A percentile compares a stretch with the other conserved stretches of the same genome.
These are phyloP conservation scores for Solanum lignicaule DNA, from an alignment of 257 asterid genomes.

Conservation along the genomic window DNA sequence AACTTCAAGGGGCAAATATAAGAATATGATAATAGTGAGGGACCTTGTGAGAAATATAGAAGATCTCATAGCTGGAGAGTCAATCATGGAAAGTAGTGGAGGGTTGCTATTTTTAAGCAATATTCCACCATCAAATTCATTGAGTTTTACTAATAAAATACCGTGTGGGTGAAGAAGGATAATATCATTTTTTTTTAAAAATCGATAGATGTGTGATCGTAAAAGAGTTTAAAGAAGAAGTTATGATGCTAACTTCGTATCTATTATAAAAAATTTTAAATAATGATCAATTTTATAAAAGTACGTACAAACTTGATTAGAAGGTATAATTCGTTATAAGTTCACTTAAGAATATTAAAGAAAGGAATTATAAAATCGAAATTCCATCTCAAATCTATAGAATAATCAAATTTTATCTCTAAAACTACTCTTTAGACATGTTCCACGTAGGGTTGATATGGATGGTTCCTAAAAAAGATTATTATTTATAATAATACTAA, in stretches of 20 bases:
- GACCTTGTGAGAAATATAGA: neutral
- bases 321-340: rapidly evolving
- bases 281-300: too few species aligned
- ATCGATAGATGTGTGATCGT: neutral
- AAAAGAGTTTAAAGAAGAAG: rapidly evolving
- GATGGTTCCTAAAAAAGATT: neutral
- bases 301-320: too few species aligned
- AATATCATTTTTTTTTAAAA: rapidly evolving
- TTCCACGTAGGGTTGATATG: neutral
- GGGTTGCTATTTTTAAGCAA: neutral
- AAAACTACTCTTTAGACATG: neutral
- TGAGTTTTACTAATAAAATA: neutral
- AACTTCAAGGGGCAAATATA: neutral
- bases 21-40: neutral
- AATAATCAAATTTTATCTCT: neutral
- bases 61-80: neutral
- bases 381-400: neutral
- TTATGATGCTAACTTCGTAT: too few species aligned
- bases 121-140: neutral
- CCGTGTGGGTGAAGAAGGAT: neutral
- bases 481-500: neutral
- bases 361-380: neutral
- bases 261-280: too few species aligned
- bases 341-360: too few species aligned
- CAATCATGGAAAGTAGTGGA: neutral